phyloP scores from a whole-genome alignment of 1,284 basidiomycete genomes.

The Takashimella tepidaria region DNA sequence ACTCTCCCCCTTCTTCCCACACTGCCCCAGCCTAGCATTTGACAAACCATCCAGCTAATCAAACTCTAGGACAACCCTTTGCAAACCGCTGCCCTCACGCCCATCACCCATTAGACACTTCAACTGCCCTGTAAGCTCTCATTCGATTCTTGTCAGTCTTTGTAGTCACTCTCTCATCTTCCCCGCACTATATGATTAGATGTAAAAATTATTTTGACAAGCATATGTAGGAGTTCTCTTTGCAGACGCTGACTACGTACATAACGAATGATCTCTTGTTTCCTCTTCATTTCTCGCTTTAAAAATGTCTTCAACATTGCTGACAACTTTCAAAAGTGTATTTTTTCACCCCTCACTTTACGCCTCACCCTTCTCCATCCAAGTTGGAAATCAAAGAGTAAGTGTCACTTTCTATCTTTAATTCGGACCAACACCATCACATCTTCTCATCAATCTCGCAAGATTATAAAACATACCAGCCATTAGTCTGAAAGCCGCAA shows the following conservation, averaged over 20 bases:
- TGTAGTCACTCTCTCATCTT: neutral
- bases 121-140: no score
- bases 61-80: no score
- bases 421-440: neutral
- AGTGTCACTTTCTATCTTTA: neutral
- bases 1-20: no score
- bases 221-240: conserved; percentile 48
- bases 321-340: neutral
- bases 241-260: conserved; percentile 38
- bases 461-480: neutral
- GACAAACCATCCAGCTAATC: neutral
- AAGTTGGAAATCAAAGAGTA: neutral
- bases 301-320: neutral
- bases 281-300: neutral
- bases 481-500: conserved; percentile 15
- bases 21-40: neutral
- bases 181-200: conserved; percentile 34
- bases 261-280: neutral
- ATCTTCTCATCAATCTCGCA: neutral
- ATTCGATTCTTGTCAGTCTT: neutral
- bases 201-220: conserved; percentile 37
- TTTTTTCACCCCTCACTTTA: neutral
- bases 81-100: no score
- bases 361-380: neutral
- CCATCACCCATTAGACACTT: neutral